Evolutionary conservation across 2,329 filamentous ascomycete genomes (phyloP).

Genomic region (Phymatotrichopsis omnivora): DNA sequence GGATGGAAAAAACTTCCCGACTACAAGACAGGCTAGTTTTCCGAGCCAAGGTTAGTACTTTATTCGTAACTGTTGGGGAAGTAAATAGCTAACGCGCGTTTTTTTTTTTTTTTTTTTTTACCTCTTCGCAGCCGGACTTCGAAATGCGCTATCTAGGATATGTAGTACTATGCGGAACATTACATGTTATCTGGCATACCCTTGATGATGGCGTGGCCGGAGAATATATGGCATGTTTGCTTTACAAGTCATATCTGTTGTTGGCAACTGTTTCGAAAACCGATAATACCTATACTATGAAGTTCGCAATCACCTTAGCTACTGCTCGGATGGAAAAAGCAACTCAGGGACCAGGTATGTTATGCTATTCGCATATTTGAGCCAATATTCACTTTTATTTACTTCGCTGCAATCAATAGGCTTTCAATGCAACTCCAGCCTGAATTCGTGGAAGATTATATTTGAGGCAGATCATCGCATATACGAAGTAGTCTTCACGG

Average conservation of each 20-base stretch:
- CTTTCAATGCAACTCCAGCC: slow-evolving; percentile 74
- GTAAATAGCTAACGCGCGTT: too few species aligned
- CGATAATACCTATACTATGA: slow-evolving; percentile 20
- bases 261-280: slow-evolving; percentile 30
- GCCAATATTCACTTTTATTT: slow-evolving; percentile 4
- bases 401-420: slow-evolving; percentile 44
- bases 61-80: too few species aligned
- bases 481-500: slow-evolving; percentile 78
- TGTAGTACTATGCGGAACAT: slow-evolving; percentile 31
- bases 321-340: slow-evolving; percentile 26
- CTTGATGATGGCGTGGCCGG: slow-evolving; percentile 13
- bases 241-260: slow-evolving; percentile 33
- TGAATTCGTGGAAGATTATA: slow-evolving; percentile 83
- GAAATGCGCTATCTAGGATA: slow-evolving; percentile 25
- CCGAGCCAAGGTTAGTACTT: slow-evolving; percentile 51
- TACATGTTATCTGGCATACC: slow-evolving; percentile 25
- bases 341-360: slow-evolving; percentile 23
- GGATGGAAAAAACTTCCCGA: slow-evolving; percentile 72
- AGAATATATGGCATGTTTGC: slow-evolving; percentile 26
- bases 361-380: background rate
- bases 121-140: slow-evolving; percentile 1
- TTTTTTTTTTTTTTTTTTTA: background rate
- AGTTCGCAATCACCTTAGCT: slow-evolving; percentile 26
- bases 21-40: slow-evolving; percentile 74
- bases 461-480: slow-evolving; percentile 69